Percentiles rank a stretch among this genome's conserved stretches.
Evolutionary conservation across 495 filamentous ascomycete species (phyloP).

Genomic region (Hamigera avellanea): DNA sequence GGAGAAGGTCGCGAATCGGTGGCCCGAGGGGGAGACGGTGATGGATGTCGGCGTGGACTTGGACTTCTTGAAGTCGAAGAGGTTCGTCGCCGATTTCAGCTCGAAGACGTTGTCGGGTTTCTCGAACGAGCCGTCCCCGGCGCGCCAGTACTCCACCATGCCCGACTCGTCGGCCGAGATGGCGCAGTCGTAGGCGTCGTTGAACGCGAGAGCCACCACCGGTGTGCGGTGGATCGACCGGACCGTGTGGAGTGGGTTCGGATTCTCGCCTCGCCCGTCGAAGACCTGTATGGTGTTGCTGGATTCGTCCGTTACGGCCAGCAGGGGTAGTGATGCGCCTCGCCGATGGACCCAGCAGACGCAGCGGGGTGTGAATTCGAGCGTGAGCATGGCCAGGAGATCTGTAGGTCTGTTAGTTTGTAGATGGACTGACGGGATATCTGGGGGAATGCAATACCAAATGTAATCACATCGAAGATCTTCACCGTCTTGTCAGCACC

Average conservation of each 20-base stretch:
- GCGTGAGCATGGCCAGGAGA: slow-evolving; percentile 64
- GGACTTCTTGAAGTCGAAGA: slow-evolving; percentile 95
- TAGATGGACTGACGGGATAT: no score
- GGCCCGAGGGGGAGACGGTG: slow-evolving; percentile 72
- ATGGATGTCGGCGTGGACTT: slow-evolving; percentile 81
- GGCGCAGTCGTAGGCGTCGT: slow-evolving; percentile 79
- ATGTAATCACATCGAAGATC: slow-evolving; percentile 93
- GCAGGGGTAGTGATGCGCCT: slow-evolving; percentile 73
- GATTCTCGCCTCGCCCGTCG: slow-evolving; percentile 77
- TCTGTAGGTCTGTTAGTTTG: slow-evolving; percentile 40
- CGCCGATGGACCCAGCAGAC: slow-evolving; percentile 90
- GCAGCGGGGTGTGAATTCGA: slow-evolving; percentile 63
- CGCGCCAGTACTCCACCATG: slow-evolving; percentile 96
- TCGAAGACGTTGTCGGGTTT: slow-evolving; percentile 88
- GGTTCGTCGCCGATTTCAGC: slow-evolving; percentile 80
- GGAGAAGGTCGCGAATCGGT: slow-evolving; percentile 80
- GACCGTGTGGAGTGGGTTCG: slow-evolving; percentile 61
- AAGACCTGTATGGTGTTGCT: slow-evolving; percentile 66
- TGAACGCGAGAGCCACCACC: slow-evolving; percentile 78
- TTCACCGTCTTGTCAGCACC: slow-evolving; percentile 82
- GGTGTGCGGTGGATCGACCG: slow-evolving; percentile 64
- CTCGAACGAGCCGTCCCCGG: slow-evolving; percentile 60
- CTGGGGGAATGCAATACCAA: slow-evolving; percentile 38
- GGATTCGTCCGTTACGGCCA: slow-evolving; percentile 79
- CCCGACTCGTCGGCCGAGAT: slow-evolving; percentile 80